Base-by-base conservation (phyloP, 768 basidiomycete species). In the Mycena chlorophos region DNA sequence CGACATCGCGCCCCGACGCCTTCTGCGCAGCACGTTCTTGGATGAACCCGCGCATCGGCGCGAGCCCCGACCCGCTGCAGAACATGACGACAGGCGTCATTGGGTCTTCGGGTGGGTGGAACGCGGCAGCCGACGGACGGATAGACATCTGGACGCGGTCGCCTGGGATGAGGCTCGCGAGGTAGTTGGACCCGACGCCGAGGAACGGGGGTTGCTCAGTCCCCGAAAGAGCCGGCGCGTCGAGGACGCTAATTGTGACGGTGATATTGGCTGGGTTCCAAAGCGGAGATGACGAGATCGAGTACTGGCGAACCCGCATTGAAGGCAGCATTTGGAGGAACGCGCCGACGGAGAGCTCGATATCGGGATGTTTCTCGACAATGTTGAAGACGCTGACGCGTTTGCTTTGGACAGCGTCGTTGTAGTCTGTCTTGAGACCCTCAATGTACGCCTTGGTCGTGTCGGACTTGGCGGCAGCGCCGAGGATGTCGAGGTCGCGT, bases 11-110 rank as follows among this genome's bases (percentile, higher is more conserved):
- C 1, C 78, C 78, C 8, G 74, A 69, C 25, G 66, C 64, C 64
- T 75, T 77, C 63, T 80, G 78, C 49, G 71, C 61, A 17, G 77
- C 75, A 4, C 80, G 73, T 57, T 80, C 80, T 63, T 80, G 79
- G 38, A 81, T 70, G 69, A 81, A 81, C 1, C 75, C 78, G 37
- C 78, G 71, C 73, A 81, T 76, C 1, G 80, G 80, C 4, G 80
- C 75, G 14, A 81, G 58, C 3, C 80, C 80, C 2, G 77, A 72
- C 3, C 80, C 80, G 20, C 77, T 76, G 30, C 73, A 75, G 59
- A 77, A 75, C 69, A 79, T 73, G 29, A 80, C 66, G 29, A 80
- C 66, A 8, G 78, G 76, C n/a, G 69, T 63, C 5, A 49, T 23
- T 2, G 70, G 69, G 54, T 78, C 74, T 31, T 69, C 63, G 8